Evolutionary conservation across 2,329 filamentous ascomycete species (phyloP).

Genomic region (Cladosporium sp.): DNA sequence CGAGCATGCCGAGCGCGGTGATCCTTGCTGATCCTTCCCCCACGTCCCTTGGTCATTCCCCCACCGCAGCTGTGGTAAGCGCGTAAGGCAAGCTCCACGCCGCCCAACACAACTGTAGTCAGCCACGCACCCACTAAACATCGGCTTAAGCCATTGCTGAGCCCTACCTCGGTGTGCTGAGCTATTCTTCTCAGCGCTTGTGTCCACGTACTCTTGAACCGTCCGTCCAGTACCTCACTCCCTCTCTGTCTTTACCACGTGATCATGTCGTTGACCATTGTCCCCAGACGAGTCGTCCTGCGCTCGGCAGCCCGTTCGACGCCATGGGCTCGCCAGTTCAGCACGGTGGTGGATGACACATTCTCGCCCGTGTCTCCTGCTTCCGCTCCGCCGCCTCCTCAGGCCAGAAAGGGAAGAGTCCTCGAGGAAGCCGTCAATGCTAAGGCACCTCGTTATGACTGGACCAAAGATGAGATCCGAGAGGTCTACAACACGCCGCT

Average conservation of each 20-base stretch:
- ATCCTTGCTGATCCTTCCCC: not conserved
- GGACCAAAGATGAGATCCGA: constrained; percentile 77
- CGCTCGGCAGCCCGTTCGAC: constrained; percentile 1
- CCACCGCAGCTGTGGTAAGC: not conserved
- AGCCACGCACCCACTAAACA: not conserved
- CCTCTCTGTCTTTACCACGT: not conserved
- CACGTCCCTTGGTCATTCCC: not conserved
- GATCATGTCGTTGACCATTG: constrained; percentile 24
- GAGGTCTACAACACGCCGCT: constrained; percentile 78
- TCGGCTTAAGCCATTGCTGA: constrained; percentile 2
- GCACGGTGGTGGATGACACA: constrained; percentile 33
- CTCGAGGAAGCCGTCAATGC: constrained; percentile 55
- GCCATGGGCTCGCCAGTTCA: constrained; percentile 22
- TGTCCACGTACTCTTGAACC: not conserved
- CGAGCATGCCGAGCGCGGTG: not conserved
- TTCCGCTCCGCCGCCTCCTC: constrained; percentile 21
- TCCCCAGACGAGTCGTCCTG: constrained; percentile 14
- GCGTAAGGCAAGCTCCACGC: not conserved
- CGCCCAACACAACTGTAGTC: constrained; percentile 2
- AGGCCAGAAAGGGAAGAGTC: constrained; percentile 23
- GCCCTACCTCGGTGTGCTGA: not conserved
- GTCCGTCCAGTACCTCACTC: not conserved
- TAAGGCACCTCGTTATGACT: constrained; percentile 62
- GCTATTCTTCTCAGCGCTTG: too few relatives aligned
- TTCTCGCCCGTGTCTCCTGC: constrained; percentile 25